Base-by-base conservation (phyloP, 345 rosid species). In the Linum tenue region DNA sequence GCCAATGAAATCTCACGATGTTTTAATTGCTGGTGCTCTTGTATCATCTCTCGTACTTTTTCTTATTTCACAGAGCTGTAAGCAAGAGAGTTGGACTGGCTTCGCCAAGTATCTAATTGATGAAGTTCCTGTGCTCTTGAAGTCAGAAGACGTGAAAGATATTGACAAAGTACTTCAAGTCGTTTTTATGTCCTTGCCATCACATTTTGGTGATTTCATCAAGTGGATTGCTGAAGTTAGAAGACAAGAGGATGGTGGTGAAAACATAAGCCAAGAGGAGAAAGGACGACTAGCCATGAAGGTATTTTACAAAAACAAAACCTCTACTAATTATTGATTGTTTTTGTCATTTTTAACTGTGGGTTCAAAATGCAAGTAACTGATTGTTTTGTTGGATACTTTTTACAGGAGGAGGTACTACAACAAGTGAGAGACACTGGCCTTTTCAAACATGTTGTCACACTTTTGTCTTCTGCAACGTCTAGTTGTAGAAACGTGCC, bases 141-240 rank as follows among this genome's bases (percentile, higher is more conserved):
- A 44, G 5, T 62, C 43, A 48, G 60, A 53, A 22, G 60, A 56
- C 55, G 40, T 69, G 6, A 43, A 73, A 40, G 65, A 64, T 63
- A 50, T 59, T 16, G 55, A 63, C 38, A 48, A 63, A 48, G 40
- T 75, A 5, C 16, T 75, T 1, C 57, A 56, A 37, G 36, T 70
- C 51, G 37, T 75, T 8, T 66, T 70, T 37, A 69, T 39, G 63
- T 62, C 78, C 48, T 7, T 68, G 39, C 74, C 78, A n/a, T 6
- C 67, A 38, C 16, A 55, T 22, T 41, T 75, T 1, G 51, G 60
- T 36, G 71, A 70, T 12, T 70, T 75, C 64, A 59, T 75, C 60
- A 75, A 66, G 59, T 75, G 74, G 71, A 64, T 67, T 35, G 65
- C 66, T 7, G 72, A 73, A 44, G 69, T 73, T 40, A 62, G 61